Evolutionary conservation across 805 yeast genomes (phyloP), one percentile per base, ranked within the genome.

Genomic region (Candida montana): DNA sequence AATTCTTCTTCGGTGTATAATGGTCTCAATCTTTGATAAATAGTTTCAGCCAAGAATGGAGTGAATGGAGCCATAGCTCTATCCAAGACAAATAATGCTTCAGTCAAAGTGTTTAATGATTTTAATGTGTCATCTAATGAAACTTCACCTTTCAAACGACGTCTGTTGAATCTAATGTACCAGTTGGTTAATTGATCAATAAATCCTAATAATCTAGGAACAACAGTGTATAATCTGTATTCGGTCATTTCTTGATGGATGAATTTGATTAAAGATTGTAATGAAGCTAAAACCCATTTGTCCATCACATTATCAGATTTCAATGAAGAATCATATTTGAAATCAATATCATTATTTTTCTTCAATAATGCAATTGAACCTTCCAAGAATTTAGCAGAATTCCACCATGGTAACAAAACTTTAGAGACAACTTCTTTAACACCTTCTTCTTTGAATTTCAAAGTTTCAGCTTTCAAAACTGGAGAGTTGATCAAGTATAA

Each of bases 21-120:
- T 35, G 68, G 69, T 58, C 72, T 77, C 67, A 93, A 68, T 64
- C 77, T 80, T 61, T 78, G 83, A 69, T 90, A 93, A 54, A 93
- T 85, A 57, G 77, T 79, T 59, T 93, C 99, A 37, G 98, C 73
- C 64, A 95, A 73, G 75, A 83, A 95, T 51, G 99, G 99, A 40
- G 98, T 90, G 70, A 93, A 93, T 51, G 99, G 99, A 44, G 98
- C 98, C 97, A 93, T 91, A 37, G 96, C 95, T 62, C 97, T 81
- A 39, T 79, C 83, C 58, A 93, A 79, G 35, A 88, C 87, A 64
- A 85, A 84, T 54, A 90, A 72, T 27, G 93, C 95, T 63, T 89
- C 96, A 43, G 90, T 81, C 64, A 93, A 72, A 19, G 97, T 85
- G 69, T 93, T 93, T 58, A 93, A 75, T 36, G 96, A 96, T 57